Base-by-base conservation (phyloP, 2,329 filamentous ascomycete species). In the Colletotrichum sp. region DNA sequence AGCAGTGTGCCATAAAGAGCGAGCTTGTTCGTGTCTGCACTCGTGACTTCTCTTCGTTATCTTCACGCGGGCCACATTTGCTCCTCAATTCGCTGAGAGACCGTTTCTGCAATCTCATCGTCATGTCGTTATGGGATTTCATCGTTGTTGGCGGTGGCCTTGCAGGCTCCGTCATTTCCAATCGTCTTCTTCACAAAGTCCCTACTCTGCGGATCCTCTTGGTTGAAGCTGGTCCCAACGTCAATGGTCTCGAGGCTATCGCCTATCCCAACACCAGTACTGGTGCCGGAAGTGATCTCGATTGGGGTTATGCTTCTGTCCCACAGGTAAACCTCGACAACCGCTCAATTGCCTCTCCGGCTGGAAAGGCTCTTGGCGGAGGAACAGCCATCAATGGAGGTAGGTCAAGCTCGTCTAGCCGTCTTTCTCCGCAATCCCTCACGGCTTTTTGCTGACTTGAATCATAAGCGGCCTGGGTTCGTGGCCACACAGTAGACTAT, bases 401-500 rank as follows among this genome's bases (percentile, higher is more conserved):
- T 48, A 79, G 81, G 8, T 79, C 34, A 79, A 81, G 8, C 79
- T 24, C 43, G 43, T 13, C 1, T 59, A 24, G 14, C 56, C 26
- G 16, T 59, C 5, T n/a, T 59, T 32, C 7, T 26, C 16, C n/a
- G 16, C 56, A 48, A 48, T 6, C 7, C 56, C 56, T 12, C 18
- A n/a, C 3, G 18, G 4, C 14, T 18, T 4, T 30, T 3, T 18
- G 85, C 75, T 83, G 89, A n/a, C 81, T 83, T 64, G 89, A 87
- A 68, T 81, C 6, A 78, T 73, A 6, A 64, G 70, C 21, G 13
- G 83, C 80, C 7, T 87, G 87, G 82, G 85, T 85, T 28, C 86
- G 87, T 34, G 88, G 87, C 2, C 82, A 84, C 21, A 79, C 81
- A 2, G 79, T 80, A 5, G 88, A 89, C 76, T 90, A 86, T 75